These are phyloP conservation scores for Tephrocybe sp. DNA, from an alignment of 768 basidiomycete genomes.

Conservation along the genomic window DNA sequence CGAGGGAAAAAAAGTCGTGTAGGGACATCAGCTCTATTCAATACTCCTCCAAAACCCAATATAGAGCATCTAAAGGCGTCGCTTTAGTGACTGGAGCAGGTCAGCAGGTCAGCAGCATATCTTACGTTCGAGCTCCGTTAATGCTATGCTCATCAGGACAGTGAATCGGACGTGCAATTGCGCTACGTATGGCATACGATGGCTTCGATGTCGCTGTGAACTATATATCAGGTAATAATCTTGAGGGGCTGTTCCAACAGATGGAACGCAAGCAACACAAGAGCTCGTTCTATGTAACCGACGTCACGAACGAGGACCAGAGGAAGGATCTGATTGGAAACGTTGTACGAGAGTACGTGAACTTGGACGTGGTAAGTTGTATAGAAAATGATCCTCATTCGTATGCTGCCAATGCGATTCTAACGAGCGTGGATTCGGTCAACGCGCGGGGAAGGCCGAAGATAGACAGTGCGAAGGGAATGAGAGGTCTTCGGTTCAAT, in stretches of 20 bases:
- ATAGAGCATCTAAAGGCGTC: slow-evolving; percentile 6
- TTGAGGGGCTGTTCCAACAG: slow-evolving; percentile 12
- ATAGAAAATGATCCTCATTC: not conserved
- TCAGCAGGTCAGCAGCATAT: too few species aligned
- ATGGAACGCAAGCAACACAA: slow-evolving; percentile 19
- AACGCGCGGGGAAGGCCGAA: too few species aligned
- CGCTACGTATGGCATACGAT: slow-evolving; percentile 18
- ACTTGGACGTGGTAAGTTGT: slow-evolving; percentile 30
- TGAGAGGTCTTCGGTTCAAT: too few species aligned
- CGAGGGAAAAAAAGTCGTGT: not conserved
- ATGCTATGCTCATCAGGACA: not conserved
- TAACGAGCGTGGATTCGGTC: too few species aligned
- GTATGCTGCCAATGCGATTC: not conserved
- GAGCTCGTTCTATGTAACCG: slow-evolving; percentile 14
- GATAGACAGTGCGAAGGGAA: too few species aligned
- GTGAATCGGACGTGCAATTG: slow-evolving; percentile 20
- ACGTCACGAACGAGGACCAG: slow-evolving; percentile 21
- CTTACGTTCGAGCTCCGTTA: too few species aligned
- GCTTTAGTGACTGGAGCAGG: slow-evolving; percentile 13
- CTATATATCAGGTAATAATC: slow-evolving; percentile 31
- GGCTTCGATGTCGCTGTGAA: slow-evolving; percentile 20
- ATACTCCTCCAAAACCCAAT: too few species aligned
- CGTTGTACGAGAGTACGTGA: slow-evolving; percentile 16
- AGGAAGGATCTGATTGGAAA: slow-evolving; percentile 18
- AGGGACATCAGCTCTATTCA: not conserved